Evolutionary conservation across 1,284 basidiomycete genomes (phyloP).

Genomic region (Entoloma clypeatum): DNA sequence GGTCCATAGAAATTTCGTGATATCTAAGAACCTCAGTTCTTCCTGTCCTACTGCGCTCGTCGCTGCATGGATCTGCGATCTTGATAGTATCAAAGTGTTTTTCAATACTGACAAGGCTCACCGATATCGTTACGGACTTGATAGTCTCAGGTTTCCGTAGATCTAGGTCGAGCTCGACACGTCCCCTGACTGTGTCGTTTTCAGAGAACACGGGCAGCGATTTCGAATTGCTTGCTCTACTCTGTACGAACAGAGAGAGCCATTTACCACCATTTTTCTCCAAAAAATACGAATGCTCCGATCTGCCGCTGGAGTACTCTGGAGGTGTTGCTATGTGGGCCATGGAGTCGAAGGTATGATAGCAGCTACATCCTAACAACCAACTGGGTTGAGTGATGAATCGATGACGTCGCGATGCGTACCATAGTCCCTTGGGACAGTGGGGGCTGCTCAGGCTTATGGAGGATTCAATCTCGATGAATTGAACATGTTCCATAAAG

Average conservation of each 20-base stretch:
- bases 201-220: slow-evolving; percentile 40
- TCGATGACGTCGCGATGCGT: too few species aligned
- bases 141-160: slow-evolving; percentile 42
- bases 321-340: too few species aligned
- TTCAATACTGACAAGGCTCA: slow-evolving; percentile 19
- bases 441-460: neutral
- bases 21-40: slow-evolving; percentile 39
- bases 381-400: too few species aligned
- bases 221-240: slow-evolving; percentile 32
- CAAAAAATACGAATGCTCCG: slow-evolving; percentile 34
- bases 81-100: neutral
- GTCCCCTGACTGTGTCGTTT: slow-evolving; percentile 41
- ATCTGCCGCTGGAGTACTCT: slow-evolving; percentile 12
- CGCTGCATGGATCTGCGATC: slow-evolving; percentile 34
- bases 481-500: too few species aligned
- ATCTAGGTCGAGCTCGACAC: slow-evolving; percentile 42
- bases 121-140: slow-evolving; percentile 42
- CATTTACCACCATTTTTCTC: slow-evolving; percentile 42
- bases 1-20: slow-evolving; percentile 37
- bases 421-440: neutral
- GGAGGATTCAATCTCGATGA: neutral
- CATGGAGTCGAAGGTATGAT: too few species aligned
- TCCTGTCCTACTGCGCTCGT: slow-evolving; percentile 44
- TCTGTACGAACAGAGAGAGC: slow-evolving; percentile 39
- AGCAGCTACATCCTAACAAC: too few species aligned